Base-by-base conservation (phyloP, 176 grass and related monocot genomes). In the Themeda triandra region DNA sequence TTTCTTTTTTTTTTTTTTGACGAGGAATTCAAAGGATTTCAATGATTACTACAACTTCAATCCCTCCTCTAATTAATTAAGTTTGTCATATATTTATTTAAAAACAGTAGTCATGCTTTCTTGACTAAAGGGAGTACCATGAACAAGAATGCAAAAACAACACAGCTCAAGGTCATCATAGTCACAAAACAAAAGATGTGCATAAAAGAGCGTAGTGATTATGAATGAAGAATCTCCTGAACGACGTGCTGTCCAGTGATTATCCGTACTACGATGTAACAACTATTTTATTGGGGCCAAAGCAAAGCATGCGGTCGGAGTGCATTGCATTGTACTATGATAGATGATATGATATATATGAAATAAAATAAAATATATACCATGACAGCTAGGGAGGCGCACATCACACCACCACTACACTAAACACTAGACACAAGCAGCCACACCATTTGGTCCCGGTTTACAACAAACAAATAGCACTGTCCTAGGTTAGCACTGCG, bases 401-500 rank as follows among this genome's bases (percentile, higher is more conserved):
- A 67, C 39, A n/a, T n/a, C n/a, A 14, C 23, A 62, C 58, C 58
- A 62, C 58, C 11, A 62, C 24, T 62, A 51, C 19, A 77, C 35
- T 65, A 30, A 65, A 65, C 53, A 62, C 53, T 27, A 60, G 0
- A 49, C 71, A n/a, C n/a, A n/a, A 77, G 6, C 3, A 27, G 31
- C 51, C 18, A 62, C 74, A 69, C 49, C 74, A 68, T 39, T 78
- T 79, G 59, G 80, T 83, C 75, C 59, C 68, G 74, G 28, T n/a
- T 73, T 9, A 44, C 69, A 56, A 90, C 69, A 58, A 90, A 86
- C 54, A 66, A 78, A 86, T 73, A 73, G 82, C 1, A 45, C 63
- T 10, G 78, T 90, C 78, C 65, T 85, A 88, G 82, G 77, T 82
- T 82, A 82, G 13, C 23, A 66, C 77, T 62, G 58, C 4, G 24